phyloP scores from a whole-genome alignment of 805 yeast species.

The Komagataella ulmi region DNA sequence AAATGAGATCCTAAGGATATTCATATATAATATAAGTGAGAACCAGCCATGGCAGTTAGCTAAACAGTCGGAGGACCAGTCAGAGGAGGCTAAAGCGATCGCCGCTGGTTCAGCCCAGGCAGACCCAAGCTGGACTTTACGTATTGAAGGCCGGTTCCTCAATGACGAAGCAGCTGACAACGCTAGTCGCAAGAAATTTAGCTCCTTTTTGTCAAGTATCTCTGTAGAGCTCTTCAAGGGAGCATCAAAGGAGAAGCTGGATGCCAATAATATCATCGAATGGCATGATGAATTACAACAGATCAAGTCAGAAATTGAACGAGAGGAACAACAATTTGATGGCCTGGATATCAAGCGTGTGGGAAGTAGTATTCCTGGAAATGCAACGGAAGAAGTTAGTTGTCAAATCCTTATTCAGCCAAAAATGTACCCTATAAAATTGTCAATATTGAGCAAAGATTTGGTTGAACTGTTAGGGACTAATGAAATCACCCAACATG shows the following conservation, averaged over 20 bases:
- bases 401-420: conserved; percentile 72
- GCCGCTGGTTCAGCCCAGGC: conserved; percentile 4
- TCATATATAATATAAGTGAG: conserved; percentile 66
- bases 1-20: conserved; percentile 61
- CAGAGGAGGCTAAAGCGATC: conserved; percentile 5
- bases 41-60: conserved; percentile 80
- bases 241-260: conserved; percentile 1
- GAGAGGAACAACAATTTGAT: conserved; percentile 46
- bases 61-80: conserved; percentile 7
- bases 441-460: conserved; percentile 45
- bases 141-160: conserved; percentile 77
- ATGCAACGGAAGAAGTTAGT: conserved; percentile 33
- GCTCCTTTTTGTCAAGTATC: conserved; percentile 70
- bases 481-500: conserved; percentile 74
- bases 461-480: conserved; percentile 64
- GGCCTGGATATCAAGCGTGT: conserved; percentile 78
- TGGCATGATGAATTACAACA: conserved; percentile 65
- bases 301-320: conserved; percentile 14
- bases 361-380: conserved; percentile 31
- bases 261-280: conserved; percentile 44
- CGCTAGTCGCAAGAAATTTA: conserved; percentile 46
- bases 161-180: conserved; percentile 34
- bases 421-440: conserved; percentile 57
- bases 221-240: conserved; percentile 53
- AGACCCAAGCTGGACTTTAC: conserved; percentile 66